A percentile compares a stretch with the other conserved stretches of the same genome.
Evolutionary conservation across 306 rosid species (phyloP).

Genomic region (apple (Malus domestica)): DNA sequence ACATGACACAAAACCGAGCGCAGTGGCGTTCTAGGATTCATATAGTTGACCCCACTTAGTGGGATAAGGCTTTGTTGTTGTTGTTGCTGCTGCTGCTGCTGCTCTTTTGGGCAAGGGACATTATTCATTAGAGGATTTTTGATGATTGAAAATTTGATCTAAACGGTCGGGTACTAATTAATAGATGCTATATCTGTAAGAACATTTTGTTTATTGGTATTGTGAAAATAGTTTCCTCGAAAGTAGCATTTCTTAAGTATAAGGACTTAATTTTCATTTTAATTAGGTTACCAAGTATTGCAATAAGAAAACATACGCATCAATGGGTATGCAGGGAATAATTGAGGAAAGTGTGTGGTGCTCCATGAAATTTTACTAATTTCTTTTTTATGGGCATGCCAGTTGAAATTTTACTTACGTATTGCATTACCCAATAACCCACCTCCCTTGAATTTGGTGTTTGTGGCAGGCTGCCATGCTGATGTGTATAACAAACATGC

Average conservation of each 20-base stretch:
- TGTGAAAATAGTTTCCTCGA: background rate
- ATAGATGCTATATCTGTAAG: background rate
- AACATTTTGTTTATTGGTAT: background rate
- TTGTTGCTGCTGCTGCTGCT: too few species aligned
- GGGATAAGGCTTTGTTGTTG: too few species aligned
- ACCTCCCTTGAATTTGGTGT: background rate
- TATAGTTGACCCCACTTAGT: too few species aligned
- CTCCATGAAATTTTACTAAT: background rate
- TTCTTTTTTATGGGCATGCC: background rate
- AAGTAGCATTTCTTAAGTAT: background rate
- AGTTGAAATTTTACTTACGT: background rate
- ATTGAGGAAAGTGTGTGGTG: background rate
- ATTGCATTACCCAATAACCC: background rate
- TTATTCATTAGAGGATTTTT: background rate
- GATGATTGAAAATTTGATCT: background rate
- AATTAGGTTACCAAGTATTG: background rate
- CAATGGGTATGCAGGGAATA: background rate
- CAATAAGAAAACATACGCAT: background rate
- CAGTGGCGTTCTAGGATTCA: too few species aligned
- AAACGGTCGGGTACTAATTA: background rate
- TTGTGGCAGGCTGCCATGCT: background rate
- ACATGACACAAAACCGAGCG: rapidly evolving
- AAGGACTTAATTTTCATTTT: background rate
- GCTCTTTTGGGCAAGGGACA: background rate
- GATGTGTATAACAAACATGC: background rate